Evolutionary conservation across 2,329 filamentous ascomycete species (phyloP), one percentile per base, ranked within the genome.

Genomic region (Onygenales sp.): DNA sequence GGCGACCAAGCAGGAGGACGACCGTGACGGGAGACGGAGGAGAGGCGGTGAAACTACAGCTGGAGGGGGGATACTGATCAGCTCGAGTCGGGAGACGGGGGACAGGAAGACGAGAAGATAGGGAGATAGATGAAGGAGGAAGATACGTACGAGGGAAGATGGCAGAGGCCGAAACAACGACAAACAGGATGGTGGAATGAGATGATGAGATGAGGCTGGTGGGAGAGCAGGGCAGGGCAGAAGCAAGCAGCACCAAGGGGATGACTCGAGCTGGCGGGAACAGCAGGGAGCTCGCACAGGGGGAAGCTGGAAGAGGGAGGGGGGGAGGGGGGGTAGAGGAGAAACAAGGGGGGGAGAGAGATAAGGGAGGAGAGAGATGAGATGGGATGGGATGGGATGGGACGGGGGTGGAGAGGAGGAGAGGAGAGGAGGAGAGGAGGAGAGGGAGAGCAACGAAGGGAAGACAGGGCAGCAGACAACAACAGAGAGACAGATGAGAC

Each of bases 381-480:
- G 43, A n/a, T n/a, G 32, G 40, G 32, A 61, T 57, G 36, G 52
- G 43, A 42, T 13, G 11, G 34, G 21, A 34, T n/a, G 62, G 56
- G 60, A 61, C 4, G 21, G 57, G 57, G 57, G 60, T 56, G 56
- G 53, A 53, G 56, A 31, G 5, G 31, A 32, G 14, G 44, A 17
- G 53, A 49, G 27, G 59, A 60, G 61, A 56, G 52, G 52, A 56
- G 42, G 51, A 58, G 57, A 49, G 52, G 56, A 59, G 48, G 55
- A 49, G 58, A 54, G 56, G 48, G 51, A 57, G 53, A 57, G 52
- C 56, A 59, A 60, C 45, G 51, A 60, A 62, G 63, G 64, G 62
- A 61, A 58, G 62, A 57, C 55, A 58, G 57, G 57, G 55, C 57
- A 58, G 56, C 50, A 54, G 17, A 52, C 49, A 51, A 57, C 43